phyloP scores from a whole-genome alignment of 1,284 basidiomycete species.

The Cryptococcus amylolentus region DNA sequence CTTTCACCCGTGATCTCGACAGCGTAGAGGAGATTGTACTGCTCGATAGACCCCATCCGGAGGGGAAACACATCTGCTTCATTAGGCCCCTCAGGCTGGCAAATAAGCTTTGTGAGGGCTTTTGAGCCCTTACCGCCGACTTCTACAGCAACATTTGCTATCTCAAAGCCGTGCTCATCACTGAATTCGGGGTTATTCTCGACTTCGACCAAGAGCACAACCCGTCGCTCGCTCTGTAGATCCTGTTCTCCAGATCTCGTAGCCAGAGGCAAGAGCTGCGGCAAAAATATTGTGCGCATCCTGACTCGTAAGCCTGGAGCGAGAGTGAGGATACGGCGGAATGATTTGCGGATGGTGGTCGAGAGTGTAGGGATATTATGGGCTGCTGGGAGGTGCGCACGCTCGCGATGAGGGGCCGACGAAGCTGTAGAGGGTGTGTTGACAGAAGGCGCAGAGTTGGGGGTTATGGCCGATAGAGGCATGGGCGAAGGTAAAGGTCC shows the following conservation, averaged over 20 bases:
- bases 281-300: constrained; percentile 83
- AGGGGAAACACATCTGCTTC: constrained; percentile 65
- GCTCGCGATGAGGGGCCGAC: constrained; percentile 20
- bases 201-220: constrained; percentile 79
- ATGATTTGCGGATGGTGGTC: constrained; percentile 73
- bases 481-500: constrained; percentile 10
- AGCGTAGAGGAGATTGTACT: constrained; percentile 81
- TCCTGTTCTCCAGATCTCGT: constrained; percentile 45
- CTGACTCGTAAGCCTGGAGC: constrained; percentile 78
- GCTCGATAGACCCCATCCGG: constrained; percentile 63
- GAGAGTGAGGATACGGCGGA: constrained; percentile 69
- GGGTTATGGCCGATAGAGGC: constrained; percentile 17
- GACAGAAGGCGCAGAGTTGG: constrained; percentile 5
- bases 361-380: constrained; percentile 8
- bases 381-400: constrained; percentile 10
- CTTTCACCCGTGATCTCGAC: constrained; percentile 53
- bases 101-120: constrained; percentile 52
- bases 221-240: constrained; percentile 72
- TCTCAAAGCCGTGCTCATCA: constrained; percentile 58
- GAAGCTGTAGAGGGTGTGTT: constrained; percentile 18
- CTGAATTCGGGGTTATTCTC: constrained; percentile 51
- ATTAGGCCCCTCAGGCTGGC: constrained; percentile 47
- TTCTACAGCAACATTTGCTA: constrained; percentile 67
- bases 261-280: constrained; percentile 62
- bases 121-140: constrained; percentile 71